phyloP scores from a whole-genome alignment of 2,329 filamentous ascomycete genomes.

The Ophiocordyceps polyrhachis-furcata region DNA sequence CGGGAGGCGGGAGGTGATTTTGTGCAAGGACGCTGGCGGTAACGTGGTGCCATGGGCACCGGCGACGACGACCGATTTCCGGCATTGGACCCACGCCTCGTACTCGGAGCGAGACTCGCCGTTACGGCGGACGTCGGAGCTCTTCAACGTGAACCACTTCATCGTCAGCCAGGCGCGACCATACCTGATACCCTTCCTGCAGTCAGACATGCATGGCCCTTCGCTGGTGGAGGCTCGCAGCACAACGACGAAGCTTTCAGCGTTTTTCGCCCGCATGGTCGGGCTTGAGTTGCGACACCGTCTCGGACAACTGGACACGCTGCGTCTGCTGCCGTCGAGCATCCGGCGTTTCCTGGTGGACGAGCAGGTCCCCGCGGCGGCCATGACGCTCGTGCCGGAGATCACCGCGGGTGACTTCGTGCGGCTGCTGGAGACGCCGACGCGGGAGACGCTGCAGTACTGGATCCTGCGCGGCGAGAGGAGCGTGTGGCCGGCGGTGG shows the following conservation, averaged over 20 bases:
- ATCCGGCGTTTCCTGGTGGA: conserved; percentile 66
- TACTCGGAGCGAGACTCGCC: conserved; percentile 47
- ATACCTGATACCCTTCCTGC: conserved; percentile 72
- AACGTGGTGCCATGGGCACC: conserved; percentile 57
- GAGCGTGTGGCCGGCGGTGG: conserved; percentile 80
- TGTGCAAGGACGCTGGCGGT: conserved; percentile 61
- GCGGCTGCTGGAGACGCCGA: conserved; percentile 67
- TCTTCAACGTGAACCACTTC: conserved; percentile 91
- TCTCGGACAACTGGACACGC: conserved; percentile 59
- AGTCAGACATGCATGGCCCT: conserved; percentile 62
- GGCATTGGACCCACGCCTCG: conserved; percentile 46
- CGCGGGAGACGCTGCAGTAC: conserved; percentile 53
- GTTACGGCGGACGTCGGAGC: conserved; percentile 54
- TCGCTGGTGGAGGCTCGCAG: conserved; percentile 39
- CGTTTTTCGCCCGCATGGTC: conserved; percentile 46
- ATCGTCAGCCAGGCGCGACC: conserved; percentile 84
- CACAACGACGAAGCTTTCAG: conserved; percentile 36
- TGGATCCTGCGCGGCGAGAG: conserved; percentile 76
- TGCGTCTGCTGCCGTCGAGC: conserved; percentile 50
- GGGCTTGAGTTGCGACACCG: conserved; percentile 65
- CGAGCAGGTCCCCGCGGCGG: conserved; percentile 61
- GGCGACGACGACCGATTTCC: conserved; percentile 40
- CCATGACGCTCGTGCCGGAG: conserved; percentile 67
- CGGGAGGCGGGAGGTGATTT: conserved; percentile 44
- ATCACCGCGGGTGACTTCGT: conserved; percentile 55